A percentile compares a stretch with the other conserved stretches of the same genome.
Conservation (phyloP, 352 stramenopile genomes). For the Pythium aphanidermatum region DNA sequence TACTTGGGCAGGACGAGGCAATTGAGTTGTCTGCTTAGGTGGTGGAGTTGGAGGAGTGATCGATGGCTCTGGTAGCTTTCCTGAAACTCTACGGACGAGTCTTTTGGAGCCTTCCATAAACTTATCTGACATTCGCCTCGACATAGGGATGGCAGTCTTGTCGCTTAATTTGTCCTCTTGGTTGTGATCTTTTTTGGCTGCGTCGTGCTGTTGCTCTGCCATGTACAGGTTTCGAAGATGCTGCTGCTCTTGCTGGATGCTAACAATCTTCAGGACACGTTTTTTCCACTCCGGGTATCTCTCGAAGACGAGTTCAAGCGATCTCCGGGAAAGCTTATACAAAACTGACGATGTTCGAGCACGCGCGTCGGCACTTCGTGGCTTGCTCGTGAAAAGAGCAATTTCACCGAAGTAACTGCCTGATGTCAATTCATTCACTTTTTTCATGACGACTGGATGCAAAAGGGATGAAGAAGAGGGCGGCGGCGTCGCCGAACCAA, state of each 20-base stretch:
- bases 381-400: slow-evolving; percentile 41
- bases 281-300: slow-evolving; percentile 59
- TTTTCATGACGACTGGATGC: slow-evolving; percentile 22
- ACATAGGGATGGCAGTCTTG: not conserved
- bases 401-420: slow-evolving; percentile 57
- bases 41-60: too few species aligned
- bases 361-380: slow-evolving; percentile 35
- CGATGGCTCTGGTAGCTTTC: too few species aligned
- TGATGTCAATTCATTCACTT: slow-evolving; percentile 47
- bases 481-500: not conserved
- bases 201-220: slow-evolving; percentile 50
- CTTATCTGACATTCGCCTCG: too few species aligned
- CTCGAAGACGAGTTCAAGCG: slow-evolving; percentile 56
- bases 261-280: slow-evolving; percentile 48
- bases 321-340: slow-evolving; percentile 38
- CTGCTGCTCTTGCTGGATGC: slow-evolving; percentile 43
- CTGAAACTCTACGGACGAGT: too few species aligned
- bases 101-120: too few species aligned
- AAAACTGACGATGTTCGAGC: slow-evolving; percentile 54
- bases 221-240: slow-evolving; percentile 51
- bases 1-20: too few species aligned
- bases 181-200: slow-evolving; percentile 2
- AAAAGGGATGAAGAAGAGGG: not conserved
- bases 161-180: not conserved
- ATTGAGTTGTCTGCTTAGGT: too few species aligned